Conservation (phyloP, 495 filamentous ascomycete species). For the Podospora conica region DNA sequence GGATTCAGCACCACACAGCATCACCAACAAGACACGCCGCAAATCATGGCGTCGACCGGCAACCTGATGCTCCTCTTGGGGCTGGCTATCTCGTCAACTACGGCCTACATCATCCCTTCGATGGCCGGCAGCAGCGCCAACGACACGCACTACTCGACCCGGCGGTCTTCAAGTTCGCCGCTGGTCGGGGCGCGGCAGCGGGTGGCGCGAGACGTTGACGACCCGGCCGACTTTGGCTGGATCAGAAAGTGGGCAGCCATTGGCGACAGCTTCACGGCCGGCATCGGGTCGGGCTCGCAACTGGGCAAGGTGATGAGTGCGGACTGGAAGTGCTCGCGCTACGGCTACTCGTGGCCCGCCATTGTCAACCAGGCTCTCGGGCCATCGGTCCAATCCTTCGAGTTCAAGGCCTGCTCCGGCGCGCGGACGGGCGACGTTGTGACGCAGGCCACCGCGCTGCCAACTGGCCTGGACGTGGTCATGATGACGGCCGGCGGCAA, state of each 20-base stretch:
- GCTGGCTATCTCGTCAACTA: no score
- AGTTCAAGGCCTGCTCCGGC: conserved; percentile 25
- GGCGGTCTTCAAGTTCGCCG: no score
- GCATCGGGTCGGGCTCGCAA: conserved; percentile 26
- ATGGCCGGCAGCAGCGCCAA: no score
- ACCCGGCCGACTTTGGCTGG: conserved; percentile 21
- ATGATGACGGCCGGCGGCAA: conserved; percentile 31
- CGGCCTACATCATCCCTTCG: no score
- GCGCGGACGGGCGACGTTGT: conserved; percentile 16
- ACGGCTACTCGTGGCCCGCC: conserved; percentile 18
- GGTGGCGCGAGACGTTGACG: neutral
- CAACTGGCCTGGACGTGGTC: conserved; percentile 20
- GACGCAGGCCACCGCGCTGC: conserved; percentile 17
- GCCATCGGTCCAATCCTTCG: conserved; percentile 3
- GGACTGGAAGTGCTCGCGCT: conserved; percentile 22
- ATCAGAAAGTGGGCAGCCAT: conserved; percentile 27
- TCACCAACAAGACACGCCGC: no score
- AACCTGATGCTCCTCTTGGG: no score
- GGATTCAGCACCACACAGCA: no score
- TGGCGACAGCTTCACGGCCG: conserved; percentile 32
- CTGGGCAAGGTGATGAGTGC: neutral
- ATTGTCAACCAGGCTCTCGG: conserved; percentile 17
- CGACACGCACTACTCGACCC: no score
- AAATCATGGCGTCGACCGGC: no score
- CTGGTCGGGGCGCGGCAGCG: neutral